Evolutionary conservation across 164 flowering plant species (phyloP).

Genomic region (Liquidambar formosana): DNA sequence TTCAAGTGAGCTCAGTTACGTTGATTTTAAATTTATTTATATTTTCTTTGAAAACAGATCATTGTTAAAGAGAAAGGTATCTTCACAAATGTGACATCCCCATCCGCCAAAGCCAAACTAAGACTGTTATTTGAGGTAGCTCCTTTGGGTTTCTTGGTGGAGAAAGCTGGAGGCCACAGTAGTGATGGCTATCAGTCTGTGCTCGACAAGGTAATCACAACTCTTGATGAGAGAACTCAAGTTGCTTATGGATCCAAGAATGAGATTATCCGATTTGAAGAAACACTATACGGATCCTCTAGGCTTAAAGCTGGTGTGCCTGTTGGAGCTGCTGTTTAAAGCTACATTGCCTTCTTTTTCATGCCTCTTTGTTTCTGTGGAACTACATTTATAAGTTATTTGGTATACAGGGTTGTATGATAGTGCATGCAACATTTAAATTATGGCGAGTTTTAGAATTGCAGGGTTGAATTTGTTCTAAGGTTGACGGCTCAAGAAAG

Average conservation of each 20-base stretch:
- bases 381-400: conserved; percentile 1
- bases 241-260: conserved; percentile 95
- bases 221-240: conserved; percentile 88
- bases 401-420: not conserved
- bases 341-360: not conserved
- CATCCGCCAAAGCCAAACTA: conserved; percentile 87
- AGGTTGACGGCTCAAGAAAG: not conserved
- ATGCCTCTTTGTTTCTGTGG: not conserved
- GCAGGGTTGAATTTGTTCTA: not conserved
- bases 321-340: conserved; percentile 82
- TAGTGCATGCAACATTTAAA: conserved; percentile 2
- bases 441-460: not conserved
- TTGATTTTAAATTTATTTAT: not conserved
- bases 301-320: conserved; percentile 76
- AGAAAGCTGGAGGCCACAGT: conserved; percentile 93
- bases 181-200: conserved; percentile 88
- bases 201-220: conserved; percentile 65
- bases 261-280: conserved; percentile 93
- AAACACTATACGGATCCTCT: conserved; percentile 83
- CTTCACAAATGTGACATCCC: conserved; percentile 91
- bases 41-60: conserved; percentile 46
- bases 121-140: conserved; percentile 96
- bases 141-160: conserved; percentile 82
- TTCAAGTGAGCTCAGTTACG: too few relatives aligned
- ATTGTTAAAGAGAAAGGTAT: conserved; percentile 97